phyloP scores from a whole-genome alignment of 495 filamentous ascomycete genomes.

The Talaromyces stipitatus region DNA sequence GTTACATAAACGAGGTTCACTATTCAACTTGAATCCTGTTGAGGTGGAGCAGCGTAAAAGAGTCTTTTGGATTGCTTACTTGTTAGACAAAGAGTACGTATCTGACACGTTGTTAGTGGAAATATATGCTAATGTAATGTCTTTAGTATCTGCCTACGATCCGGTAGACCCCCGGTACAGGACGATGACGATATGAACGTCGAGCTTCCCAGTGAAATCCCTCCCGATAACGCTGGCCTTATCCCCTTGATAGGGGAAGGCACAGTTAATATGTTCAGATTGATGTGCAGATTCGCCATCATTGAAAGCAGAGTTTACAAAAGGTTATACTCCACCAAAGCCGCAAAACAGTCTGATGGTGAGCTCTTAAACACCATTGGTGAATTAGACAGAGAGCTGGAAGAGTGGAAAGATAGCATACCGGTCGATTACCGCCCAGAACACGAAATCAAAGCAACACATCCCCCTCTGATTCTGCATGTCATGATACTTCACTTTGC shows the following conservation, averaged over 20 bases:
- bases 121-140: conserved; percentile 12
- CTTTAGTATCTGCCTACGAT: conserved; percentile 71
- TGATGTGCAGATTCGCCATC: conserved; percentile 82
- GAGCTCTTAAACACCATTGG: conserved; percentile 94
- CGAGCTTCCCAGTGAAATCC: conserved; percentile 86
- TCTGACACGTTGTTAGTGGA: background rate
- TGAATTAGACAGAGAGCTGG: conserved; percentile 85
- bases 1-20: conserved; percentile 84
- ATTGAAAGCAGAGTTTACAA: conserved; percentile 95
- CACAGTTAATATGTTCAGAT: conserved; percentile 87
- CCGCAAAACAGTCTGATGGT: conserved; percentile 84
- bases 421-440: conserved; percentile 92
- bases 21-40: conserved; percentile 81
- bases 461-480: conserved; percentile 85
- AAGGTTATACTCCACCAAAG: conserved; percentile 85
- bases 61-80: conserved; percentile 97
- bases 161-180: conserved; percentile 86
- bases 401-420: conserved; percentile 94
- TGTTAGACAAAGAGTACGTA: conserved; percentile 81
- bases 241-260: conserved; percentile 85
- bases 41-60: conserved; percentile 94
- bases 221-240: conserved; percentile 84
- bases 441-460: conserved; percentile 83
- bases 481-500: conserved; percentile 90
- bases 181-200: conserved; percentile 99